phyloP scores from a whole-genome alignment of 345 rosid genomes.

The Gossypium anomalum region DNA sequence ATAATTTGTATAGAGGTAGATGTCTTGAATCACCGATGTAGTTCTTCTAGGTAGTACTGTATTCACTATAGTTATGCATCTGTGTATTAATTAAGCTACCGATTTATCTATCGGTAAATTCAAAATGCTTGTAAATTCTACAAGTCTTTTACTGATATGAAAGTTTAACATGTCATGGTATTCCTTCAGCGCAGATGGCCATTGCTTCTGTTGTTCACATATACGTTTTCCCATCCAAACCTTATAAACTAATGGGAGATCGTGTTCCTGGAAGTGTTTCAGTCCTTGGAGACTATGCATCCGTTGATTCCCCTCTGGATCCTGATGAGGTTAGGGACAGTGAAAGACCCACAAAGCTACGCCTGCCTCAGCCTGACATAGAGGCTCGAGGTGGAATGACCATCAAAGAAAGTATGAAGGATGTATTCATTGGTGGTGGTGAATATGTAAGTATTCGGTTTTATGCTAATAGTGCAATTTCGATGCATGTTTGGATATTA shows the following conservation, averaged over 20 bases:
- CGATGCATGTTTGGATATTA: constrained; percentile 1
- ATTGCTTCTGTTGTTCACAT: constrained; percentile 95
- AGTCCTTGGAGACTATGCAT: constrained; percentile 94
- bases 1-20: constrained; percentile 96
- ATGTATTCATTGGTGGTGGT: constrained; percentile 87
- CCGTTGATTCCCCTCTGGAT: constrained; percentile 87
- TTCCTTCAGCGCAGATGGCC: constrained; percentile 93
- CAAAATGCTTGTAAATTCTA: constrained; percentile 1
- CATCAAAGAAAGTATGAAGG: constrained; percentile 84
- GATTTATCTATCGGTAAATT: not conserved
- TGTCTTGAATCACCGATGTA: constrained; percentile 25
- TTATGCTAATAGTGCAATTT: not conserved
- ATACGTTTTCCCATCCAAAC: constrained; percentile 87
- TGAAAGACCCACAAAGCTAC: constrained; percentile 91
- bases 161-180: constrained; percentile 37
- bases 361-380: constrained; percentile 75
- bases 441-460: constrained; percentile 67
- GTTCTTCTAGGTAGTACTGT: constrained; percentile 10
- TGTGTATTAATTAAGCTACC: not conserved
- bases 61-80: constrained; percentile 3
- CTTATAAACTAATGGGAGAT: constrained; percentile 90
- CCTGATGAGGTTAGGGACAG: constrained; percentile 98
- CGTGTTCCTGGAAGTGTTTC: constrained; percentile 67
- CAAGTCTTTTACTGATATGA: constrained; percentile 15
- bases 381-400: constrained; percentile 81